Evolutionary conservation across 1,284 basidiomycete species (phyloP), one percentile per base, ranked within the genome.

Genomic region (Tilletia caries): DNA sequence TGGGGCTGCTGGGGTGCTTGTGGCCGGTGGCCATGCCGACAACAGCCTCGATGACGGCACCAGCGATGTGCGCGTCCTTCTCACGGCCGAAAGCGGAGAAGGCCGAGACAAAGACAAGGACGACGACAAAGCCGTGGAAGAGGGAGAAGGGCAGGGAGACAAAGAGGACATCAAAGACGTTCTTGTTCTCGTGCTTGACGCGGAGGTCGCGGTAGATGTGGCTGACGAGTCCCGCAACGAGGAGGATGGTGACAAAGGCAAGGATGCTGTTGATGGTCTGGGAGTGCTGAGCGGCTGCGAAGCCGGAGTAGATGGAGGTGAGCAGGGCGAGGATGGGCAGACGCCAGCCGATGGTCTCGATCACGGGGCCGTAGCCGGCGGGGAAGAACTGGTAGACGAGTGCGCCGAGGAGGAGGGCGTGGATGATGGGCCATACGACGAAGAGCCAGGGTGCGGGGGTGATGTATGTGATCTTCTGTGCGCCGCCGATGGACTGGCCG

Each of bases 191-290:
- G 83, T 95, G 90, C 74, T 89, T 88, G 84, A 92, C 91, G 86
- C 94, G 95, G 82, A 95, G 90, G 73, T 91, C 86, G 81, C 93
- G 95, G 86, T 96, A 97, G 83, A 95, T 92, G 85, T 95, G 91
- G 82, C 91, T 91, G 5, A 92, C 91, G 25, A 90, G 84, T 70
- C 89, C 90, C 79, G 90, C 90, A 73, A 93, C 92, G 78, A 95
- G 88, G 64, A 96, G 89, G 13, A 92, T 88, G 71, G 94, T 88
- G 76, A 95, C 84, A 83, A 97, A 95, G 13, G 93, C 90, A 62
- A 89, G 81, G 82, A 92, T 87, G 52, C 71, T 72, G 20, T 60
- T 64, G 20, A 43, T 67, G 29, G 27, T 43, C 41, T 75, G 70
- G 33, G 75, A 68, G 34, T 72, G 68, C 41, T 76, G 71, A 68